Conservation (phyloP, 176 grass and related monocot genomes). For the Leersia perrieri region DNA sequence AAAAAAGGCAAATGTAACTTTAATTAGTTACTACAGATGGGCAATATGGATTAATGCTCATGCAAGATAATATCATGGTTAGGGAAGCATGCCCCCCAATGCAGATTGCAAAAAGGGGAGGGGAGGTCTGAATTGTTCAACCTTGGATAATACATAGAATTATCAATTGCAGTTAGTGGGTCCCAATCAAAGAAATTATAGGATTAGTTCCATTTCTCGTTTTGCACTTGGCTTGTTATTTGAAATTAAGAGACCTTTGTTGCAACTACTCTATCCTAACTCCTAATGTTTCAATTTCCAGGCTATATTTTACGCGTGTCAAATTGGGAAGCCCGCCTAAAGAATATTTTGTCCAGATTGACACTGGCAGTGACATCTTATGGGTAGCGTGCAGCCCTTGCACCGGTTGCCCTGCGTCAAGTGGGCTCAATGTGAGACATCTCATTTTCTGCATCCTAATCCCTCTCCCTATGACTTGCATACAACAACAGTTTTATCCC, state of each 20-base stretch:
- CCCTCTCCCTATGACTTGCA: neutral
- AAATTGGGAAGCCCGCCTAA: slow-evolving; percentile 82
- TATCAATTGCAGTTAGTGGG: neutral
- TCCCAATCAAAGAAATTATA: neutral
- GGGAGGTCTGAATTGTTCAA: too few species aligned
- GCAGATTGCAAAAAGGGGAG: neutral
- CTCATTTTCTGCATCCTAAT: neutral
- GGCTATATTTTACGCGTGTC: slow-evolving; percentile 90
- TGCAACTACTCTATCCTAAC: slow-evolving; percentile 9
- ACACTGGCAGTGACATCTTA: slow-evolving; percentile 93
- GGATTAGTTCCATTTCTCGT: slow-evolving; percentile 1
- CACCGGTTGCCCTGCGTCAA: slow-evolving; percentile 77
- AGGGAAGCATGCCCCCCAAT: neutral
- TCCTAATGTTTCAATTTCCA: slow-evolving; percentile 47
- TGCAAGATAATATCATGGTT: neutral
- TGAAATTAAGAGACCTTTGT: neutral
- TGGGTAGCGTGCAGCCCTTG: slow-evolving; percentile 92
- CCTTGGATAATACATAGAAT: neutral
- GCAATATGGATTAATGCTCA: neutral
- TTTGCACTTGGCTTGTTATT: slow-evolving; percentile 13
- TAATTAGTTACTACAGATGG: neutral
- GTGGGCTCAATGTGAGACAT: slow-evolving; percentile 84
- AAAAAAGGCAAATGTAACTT: neutral
- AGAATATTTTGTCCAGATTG: slow-evolving; percentile 95
- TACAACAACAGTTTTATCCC: neutral